Evolutionary conservation across 345 rosid genomes (phyloP).

Genomic region (Rhizophora mangle): DNA sequence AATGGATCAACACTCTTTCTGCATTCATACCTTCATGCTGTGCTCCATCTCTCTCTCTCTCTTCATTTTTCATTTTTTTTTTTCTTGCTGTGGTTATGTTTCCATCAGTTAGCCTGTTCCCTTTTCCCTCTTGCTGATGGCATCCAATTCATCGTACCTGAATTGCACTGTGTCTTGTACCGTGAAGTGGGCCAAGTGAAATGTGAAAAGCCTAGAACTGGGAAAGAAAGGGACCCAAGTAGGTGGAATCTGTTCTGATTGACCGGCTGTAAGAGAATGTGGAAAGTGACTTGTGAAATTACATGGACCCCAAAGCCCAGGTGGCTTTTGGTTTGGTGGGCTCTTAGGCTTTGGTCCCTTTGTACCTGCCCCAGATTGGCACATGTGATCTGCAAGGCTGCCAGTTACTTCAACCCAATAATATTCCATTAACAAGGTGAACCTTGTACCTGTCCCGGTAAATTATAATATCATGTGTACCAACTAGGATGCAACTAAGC

Average conservation of each 20-base stretch:
- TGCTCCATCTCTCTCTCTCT: too few relatives aligned
- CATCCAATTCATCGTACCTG: too few relatives aligned
- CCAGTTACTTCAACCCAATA: background rate
- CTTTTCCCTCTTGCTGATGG: too few relatives aligned
- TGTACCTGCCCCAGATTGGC: background rate
- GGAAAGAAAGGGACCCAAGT: too few relatives aligned
- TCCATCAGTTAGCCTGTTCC: too few relatives aligned
- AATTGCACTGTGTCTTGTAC: too few relatives aligned
- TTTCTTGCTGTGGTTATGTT: background rate
- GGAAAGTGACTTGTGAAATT: background rate
- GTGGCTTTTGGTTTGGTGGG: slow-evolving; percentile 10
- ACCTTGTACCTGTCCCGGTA: background rate
- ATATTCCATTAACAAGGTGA: too few relatives aligned
- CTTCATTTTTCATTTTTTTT: too few relatives aligned
- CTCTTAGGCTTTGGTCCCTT: slow-evolving; percentile 4
- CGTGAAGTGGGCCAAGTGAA: too few relatives aligned
- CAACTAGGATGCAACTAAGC: slow-evolving; percentile 21
- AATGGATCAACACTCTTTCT: too few relatives aligned
- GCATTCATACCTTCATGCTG: background rate
- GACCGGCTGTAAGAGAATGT: slow-evolving; percentile 3
- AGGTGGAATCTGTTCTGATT: too few relatives aligned
- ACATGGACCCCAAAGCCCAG: background rate
- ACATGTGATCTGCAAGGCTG: background rate
- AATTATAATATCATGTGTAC: slow-evolving; percentile 17
- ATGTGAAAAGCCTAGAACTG: too few relatives aligned